Conservation (phyloP, 805 yeast genomes). For the Lachancea meyersii region DNA sequence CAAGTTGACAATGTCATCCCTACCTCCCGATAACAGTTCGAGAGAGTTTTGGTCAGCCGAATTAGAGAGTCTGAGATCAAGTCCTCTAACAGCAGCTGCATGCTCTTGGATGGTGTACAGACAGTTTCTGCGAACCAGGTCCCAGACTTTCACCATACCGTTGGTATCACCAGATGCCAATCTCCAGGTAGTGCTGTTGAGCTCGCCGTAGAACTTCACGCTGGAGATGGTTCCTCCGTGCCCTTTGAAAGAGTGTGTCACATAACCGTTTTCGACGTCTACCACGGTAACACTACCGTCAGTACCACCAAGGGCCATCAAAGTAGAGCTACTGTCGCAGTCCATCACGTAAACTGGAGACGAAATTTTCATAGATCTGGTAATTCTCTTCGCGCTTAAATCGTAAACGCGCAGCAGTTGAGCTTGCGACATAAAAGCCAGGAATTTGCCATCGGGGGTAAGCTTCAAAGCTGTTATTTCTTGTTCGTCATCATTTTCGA, state of each 20-base stretch:
- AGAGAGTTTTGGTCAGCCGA: slow-evolving; percentile 38
- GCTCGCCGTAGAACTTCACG: slow-evolving; percentile 64
- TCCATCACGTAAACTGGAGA: slow-evolving; percentile 80
- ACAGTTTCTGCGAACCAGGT: slow-evolving; percentile 63
- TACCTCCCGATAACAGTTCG: slow-evolving; percentile 70
- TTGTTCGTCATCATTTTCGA: slow-evolving; percentile 82
- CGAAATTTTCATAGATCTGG: slow-evolving; percentile 51
- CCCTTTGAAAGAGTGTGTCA: slow-evolving; percentile 87
- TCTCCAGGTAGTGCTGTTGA: slow-evolving; percentile 66
- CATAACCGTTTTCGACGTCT: slow-evolving; percentile 82
- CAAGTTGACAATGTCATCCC: slow-evolving; percentile 64
- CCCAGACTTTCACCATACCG: slow-evolving; percentile 55
- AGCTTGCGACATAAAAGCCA: slow-evolving; percentile 77
- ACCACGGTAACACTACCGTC: slow-evolving; percentile 90
- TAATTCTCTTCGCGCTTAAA: slow-evolving; percentile 32
- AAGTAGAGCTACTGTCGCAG: slow-evolving; percentile 72
- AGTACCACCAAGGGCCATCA: slow-evolving; percentile 90
- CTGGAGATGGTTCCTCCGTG: slow-evolving; percentile 88
- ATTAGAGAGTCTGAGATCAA: slow-evolving; percentile 44
- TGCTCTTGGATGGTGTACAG: slow-evolving; percentile 65
- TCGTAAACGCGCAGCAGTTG: slow-evolving; percentile 67
- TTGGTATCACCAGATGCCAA: slow-evolving; percentile 67
- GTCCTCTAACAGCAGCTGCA: slow-evolving; percentile 76
- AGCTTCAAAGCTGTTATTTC: slow-evolving; percentile 66
- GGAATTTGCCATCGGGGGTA: slow-evolving; percentile 64